Conservation (phyloP, 2,329 filamentous ascomycete species). For the Aspergillus phoenicis region DNA sequence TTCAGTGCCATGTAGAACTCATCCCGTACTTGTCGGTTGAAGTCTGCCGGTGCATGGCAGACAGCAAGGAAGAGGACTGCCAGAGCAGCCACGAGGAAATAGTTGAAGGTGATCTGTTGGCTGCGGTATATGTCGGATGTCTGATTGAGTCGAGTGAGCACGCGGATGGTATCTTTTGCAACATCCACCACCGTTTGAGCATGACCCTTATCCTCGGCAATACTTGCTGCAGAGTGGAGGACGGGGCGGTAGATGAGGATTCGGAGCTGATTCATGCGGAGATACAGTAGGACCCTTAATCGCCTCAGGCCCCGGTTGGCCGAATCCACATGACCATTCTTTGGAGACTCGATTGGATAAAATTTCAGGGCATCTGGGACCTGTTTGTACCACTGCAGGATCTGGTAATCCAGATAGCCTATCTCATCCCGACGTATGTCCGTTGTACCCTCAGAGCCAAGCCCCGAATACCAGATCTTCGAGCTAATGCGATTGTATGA, state of each 20-base stretch:
- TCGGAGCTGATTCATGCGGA: slow-evolving; percentile 86
- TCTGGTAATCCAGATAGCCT: slow-evolving; percentile 77
- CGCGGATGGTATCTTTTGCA: slow-evolving; percentile 65
- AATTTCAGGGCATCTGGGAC: slow-evolving; percentile 68
- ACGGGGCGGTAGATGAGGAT: slow-evolving; percentile 87
- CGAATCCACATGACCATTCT: slow-evolving; percentile 47
- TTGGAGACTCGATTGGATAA: slow-evolving; percentile 57
- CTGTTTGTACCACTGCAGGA: slow-evolving; percentile 81
- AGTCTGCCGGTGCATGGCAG: slow-evolving; percentile 63
- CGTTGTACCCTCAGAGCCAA: slow-evolving; percentile 66
- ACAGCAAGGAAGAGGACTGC: slow-evolving; percentile 67
- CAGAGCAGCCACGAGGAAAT: slow-evolving; percentile 66
- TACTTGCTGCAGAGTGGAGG: slow-evolving; percentile 79
- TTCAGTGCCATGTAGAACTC: slow-evolving; percentile 70
- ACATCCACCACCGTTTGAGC: slow-evolving; percentile 70
- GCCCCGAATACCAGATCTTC: slow-evolving; percentile 82
- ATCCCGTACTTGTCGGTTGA: slow-evolving; percentile 62
- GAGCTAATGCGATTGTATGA: slow-evolving; percentile 79
- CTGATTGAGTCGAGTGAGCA: slow-evolving; percentile 63
- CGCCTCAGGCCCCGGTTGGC: slow-evolving; percentile 69
- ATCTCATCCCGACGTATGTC: slow-evolving; percentile 74
- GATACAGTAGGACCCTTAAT: slow-evolving; percentile 78
- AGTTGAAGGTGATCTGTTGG: slow-evolving; percentile 68
- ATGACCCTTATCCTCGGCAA: slow-evolving; percentile 72
- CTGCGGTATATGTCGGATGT: slow-evolving; percentile 65